Conservation (phyloP, 176 grass and related monocot species). For the Microstegium vimineum region DNA sequence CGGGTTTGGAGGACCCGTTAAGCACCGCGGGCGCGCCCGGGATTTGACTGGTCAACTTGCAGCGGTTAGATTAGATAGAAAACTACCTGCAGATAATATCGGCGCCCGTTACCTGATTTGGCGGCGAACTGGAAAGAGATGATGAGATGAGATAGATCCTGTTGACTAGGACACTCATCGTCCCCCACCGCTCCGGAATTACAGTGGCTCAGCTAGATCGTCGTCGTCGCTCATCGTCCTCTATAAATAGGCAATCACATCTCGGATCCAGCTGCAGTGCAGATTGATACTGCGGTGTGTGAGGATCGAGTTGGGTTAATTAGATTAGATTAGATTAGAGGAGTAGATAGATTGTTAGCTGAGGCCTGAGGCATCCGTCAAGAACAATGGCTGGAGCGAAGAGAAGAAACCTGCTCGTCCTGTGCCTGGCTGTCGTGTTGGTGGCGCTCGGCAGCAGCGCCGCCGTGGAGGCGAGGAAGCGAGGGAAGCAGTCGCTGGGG, state of each 20-base stretch:
- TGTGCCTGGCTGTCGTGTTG: not conserved
- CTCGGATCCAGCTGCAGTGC: not conserved
- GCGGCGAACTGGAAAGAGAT: not conserved
- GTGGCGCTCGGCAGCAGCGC: not conserved
- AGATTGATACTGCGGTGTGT: too few species aligned
- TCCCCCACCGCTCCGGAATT: not conserved
- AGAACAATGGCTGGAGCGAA: not conserved
- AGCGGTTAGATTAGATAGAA: not conserved
- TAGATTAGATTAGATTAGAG: too few species aligned
- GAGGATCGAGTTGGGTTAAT: too few species aligned
- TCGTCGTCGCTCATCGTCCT: not conserved
- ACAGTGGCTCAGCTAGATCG: not conserved
- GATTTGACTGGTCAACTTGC: not conserved
- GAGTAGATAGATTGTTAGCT: not conserved
- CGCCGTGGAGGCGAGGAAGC: constrained; percentile 29
- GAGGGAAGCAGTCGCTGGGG: constrained; percentile 30
- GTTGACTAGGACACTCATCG: constrained; percentile 26
- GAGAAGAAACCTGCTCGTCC: not conserved
- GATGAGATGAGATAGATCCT: constrained; percentile 7
- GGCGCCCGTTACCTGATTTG: not conserved
- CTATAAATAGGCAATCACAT: constrained; percentile 19
- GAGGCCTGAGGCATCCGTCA: not conserved
- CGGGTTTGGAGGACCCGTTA: too few species aligned
- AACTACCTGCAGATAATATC: not conserved
- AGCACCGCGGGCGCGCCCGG: not conserved